Base-by-base conservation (phyloP, 208 protist genomes). In the Crithidia expoeki region DNA sequence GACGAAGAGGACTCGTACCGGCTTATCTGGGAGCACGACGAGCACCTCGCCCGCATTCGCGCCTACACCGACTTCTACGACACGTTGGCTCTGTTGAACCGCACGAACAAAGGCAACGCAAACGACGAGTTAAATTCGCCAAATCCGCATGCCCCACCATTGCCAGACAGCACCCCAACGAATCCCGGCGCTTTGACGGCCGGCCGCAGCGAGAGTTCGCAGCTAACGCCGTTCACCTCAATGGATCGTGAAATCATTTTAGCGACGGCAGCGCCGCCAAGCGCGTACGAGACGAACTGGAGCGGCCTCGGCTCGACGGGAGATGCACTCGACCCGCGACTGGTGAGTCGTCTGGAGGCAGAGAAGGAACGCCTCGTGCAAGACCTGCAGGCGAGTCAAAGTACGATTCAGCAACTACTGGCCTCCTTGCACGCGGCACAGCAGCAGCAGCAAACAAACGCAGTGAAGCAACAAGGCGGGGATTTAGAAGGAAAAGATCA, bases 1-100 rank as follows among this genome's bases (percentile, higher is more conserved):
- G 76, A 76, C 51, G 76, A 76, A 28, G 76, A 81, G 32, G 63
- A 76, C 59, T 76, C 76, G 4, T 65, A 62, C 38, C 76, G 76
- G 4, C 27, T 81, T 0, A 46, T 72, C 42, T 27, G 53, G 14
- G 63, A 53, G 59, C 67, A 60, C 44, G 76, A 71, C 59, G 69
- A 81, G 60, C 69, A 70, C 47, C 60, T 59, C 44, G 52, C 32
- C 6, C 68, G 76, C 28, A 70, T 66, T 42, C 63, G 61, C 25
- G 62, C 53, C 36, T 76, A 70, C 71, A 70, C 46, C 19, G 62
- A 70, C 53, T 76, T 76, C 63, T 58, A 57, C 63, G 71, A 70
- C 27, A 25, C 23, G n/a, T 46, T 66, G 1, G 62, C 46, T 11
- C 51, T 61, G 17, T 9, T 70, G 28, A 63, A 27, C 25, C 32